Evolutionary conservation across 352 stramenopile genomes (phyloP).

Genomic region (Phytophthora capsici): DNA sequence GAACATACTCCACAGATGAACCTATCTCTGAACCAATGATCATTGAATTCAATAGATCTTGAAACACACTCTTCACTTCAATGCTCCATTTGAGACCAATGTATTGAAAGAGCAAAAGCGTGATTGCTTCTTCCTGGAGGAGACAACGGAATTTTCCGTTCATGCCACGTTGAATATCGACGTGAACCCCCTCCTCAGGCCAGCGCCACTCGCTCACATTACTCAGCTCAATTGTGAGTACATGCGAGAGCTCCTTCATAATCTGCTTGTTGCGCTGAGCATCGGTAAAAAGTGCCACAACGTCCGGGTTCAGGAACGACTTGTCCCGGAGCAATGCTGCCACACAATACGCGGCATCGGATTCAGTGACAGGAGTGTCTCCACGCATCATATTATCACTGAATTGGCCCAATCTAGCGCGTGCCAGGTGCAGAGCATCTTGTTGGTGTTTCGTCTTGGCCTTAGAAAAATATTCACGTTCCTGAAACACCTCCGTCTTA

Average conservation of each 20-base stretch:
- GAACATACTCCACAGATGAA: conserved; percentile 21
- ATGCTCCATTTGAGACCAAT: conserved; percentile 44
- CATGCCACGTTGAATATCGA: conserved; percentile 51
- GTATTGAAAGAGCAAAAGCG: conserved; percentile 55
- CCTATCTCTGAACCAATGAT: conserved; percentile 3
- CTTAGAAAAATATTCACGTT: conserved; percentile 26
- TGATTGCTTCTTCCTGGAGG: conserved; percentile 53
- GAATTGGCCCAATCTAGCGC: conserved; percentile 23
- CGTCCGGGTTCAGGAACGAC: conserved; percentile 38
- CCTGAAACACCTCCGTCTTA: conserved; percentile 43
- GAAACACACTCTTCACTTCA: conserved; percentile 31
- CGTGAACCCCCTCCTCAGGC: conserved; percentile 37
- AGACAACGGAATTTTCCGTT: conserved; percentile 53
- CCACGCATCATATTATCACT: conserved; percentile 32
- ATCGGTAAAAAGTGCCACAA: conserved; percentile 45
- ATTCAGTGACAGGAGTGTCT: conserved; percentile 19
- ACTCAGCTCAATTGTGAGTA: conserved; percentile 57
- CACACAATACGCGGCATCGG: conserved; percentile 37
- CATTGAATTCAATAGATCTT: conserved; percentile 36
- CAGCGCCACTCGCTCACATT: conserved; percentile 52
- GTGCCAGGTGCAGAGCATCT: conserved; percentile 22
- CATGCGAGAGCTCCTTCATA: conserved; percentile 48
- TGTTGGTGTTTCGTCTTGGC: conserved; percentile 37
- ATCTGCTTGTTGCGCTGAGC: conserved; percentile 39
- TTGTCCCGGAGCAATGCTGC: conserved; percentile 40